These are phyloP conservation scores for Neurospora pannonica DNA, from an alignment of 495 filamentous ascomycete species.

Conservation along the genomic window DNA sequence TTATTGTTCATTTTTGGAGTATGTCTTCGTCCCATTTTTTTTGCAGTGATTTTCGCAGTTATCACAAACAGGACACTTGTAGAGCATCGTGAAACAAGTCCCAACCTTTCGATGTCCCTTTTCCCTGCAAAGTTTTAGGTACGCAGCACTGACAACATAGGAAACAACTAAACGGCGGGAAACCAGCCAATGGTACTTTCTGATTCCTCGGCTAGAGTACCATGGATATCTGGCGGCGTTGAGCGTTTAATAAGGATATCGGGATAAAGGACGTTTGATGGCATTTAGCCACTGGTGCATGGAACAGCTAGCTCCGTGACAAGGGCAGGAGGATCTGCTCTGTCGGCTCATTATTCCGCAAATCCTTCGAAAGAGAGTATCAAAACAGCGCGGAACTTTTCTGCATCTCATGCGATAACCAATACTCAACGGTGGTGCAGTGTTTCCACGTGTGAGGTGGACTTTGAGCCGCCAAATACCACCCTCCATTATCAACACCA, in stretches of 20 bases:
- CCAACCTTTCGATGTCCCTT: too few species aligned
- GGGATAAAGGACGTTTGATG: neutral
- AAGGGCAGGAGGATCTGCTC: neutral
- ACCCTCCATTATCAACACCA: neutral
- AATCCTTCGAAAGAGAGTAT: neutral
- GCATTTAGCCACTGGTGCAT: constrained; percentile 1
- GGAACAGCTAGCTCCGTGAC: neutral
- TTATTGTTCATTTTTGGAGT: too few species aligned
- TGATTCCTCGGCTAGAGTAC: neutral
- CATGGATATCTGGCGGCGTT: neutral
- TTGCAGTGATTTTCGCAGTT: too few species aligned
- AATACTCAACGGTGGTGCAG: neutral
- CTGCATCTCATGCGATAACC: neutral
- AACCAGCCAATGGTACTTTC: neutral
- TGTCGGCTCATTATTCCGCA: neutral
- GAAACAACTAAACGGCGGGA: neutral
- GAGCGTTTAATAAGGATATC: constrained; percentile 5
- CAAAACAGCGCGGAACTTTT: neutral
- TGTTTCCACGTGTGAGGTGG: neutral
- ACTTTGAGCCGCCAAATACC: neutral
- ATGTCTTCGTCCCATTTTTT: too few species aligned
- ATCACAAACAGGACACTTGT: too few species aligned
- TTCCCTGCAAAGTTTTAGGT: too few species aligned
- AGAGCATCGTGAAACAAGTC: too few species aligned
- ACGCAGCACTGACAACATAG: neutral